Conservation (phyloP, 169 alveolate genomes). For the Eimeria zaria region DNA sequence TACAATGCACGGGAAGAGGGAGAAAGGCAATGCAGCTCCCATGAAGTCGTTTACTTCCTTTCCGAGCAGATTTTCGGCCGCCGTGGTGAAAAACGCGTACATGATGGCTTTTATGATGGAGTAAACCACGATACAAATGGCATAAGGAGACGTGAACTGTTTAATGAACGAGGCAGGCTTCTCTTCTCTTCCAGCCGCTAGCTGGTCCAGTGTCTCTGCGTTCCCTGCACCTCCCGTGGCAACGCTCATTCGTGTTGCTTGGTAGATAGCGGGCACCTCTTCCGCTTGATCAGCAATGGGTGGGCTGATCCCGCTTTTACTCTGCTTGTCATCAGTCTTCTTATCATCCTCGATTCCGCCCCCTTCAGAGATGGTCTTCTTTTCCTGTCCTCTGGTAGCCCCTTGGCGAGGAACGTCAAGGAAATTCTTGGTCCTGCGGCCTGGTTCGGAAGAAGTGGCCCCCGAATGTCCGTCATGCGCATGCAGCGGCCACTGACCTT, state of each 20-base stretch:
- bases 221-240: slow-evolving; percentile 72
- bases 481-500: slow-evolving; percentile 74
- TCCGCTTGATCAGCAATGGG: background rate
- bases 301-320: background rate
- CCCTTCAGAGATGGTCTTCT: slow-evolving; percentile 32
- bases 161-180: slow-evolving; percentile 65
- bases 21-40: slow-evolving; percentile 83
- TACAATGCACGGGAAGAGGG: slow-evolving; percentile 82
- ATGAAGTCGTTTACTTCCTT: slow-evolving; percentile 84
- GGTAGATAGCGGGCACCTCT: slow-evolving; percentile 50
- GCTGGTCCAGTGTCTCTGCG: slow-evolving; percentile 71
- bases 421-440: background rate
- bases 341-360: slow-evolving; percentile 15
- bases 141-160: slow-evolving; percentile 74
- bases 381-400: slow-evolving; percentile 22
- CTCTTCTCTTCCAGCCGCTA: slow-evolving; percentile 41
- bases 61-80: slow-evolving; percentile 82
- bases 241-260: slow-evolving; percentile 67
- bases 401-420: slow-evolving; percentile 67
- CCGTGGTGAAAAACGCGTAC: slow-evolving; percentile 73
- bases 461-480: slow-evolving; percentile 62
- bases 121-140: slow-evolving; percentile 71
- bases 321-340: slow-evolving; percentile 34
- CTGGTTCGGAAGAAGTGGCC: slow-evolving; percentile 42
- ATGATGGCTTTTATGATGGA: slow-evolving; percentile 61